Percentiles rank a stretch among this genome's conserved stretches.
These are phyloP conservation scores for Fraxinus sp. DNA, from an alignment of 305 asterid species.

Conservation along the genomic window DNA sequence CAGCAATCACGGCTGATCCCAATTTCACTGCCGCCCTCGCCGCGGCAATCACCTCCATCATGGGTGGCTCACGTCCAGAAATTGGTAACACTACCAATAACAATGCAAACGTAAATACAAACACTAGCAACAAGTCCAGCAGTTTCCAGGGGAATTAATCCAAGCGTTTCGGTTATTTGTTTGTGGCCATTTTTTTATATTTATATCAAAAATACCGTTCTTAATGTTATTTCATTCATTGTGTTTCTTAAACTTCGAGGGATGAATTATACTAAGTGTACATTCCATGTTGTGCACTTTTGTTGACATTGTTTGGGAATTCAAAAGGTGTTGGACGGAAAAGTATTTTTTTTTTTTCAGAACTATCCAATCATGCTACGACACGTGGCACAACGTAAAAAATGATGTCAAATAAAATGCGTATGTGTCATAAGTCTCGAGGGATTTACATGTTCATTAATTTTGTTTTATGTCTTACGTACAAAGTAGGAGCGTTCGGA, in stretches of 20 bases:
- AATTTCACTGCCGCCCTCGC: conserved; percentile 53
- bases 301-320: no score
- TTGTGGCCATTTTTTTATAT: not conserved
- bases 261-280: no score
- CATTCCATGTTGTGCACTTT: no score
- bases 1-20: conserved; percentile 55
- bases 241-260: not conserved
- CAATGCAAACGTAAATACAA: conserved; percentile 18
- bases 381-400: no score
- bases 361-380: no score
- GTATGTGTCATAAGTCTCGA: no score
- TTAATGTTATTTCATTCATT: not conserved
- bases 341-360: no score
- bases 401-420: no score
- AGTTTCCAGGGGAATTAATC: conserved; percentile 42
- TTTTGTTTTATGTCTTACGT: not conserved
- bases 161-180: not conserved
- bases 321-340: no score
- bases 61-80: conserved; percentile 43
- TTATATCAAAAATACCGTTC: not conserved
- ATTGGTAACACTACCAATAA: conserved; percentile 4
- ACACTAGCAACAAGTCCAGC: conserved; percentile 25
- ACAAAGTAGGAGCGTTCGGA: not conserved
- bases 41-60: conserved; percentile 74
- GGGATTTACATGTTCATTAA: conserved; percentile 35